Conservation (phyloP, 2,329 filamentous ascomycete species). For the Metarhizium brunneum region DNA sequence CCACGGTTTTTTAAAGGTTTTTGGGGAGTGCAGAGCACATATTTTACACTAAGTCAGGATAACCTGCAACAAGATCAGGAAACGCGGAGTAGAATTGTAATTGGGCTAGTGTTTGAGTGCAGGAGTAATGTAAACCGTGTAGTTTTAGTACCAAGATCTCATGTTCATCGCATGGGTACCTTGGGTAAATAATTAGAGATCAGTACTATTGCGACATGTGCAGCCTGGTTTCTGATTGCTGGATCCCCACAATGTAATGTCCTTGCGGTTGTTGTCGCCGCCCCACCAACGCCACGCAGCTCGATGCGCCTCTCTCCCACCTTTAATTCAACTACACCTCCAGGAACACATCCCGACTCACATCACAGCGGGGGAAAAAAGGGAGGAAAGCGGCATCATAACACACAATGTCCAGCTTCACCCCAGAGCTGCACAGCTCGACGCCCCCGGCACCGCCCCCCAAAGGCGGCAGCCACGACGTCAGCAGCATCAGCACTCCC, state of each 20-base stretch:
- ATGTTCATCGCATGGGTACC: too few species aligned
- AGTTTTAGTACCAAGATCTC: background rate
- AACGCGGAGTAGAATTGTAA: too few species aligned
- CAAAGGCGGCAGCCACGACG: constrained; percentile 61
- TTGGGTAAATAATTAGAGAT: too few species aligned
- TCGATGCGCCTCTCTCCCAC: background rate
- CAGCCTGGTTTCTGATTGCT: too few species aligned
- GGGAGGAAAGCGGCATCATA: background rate
- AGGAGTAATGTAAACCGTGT: background rate
- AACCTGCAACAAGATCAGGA: too few species aligned
- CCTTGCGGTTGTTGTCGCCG: background rate
- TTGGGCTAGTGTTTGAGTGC: background rate
- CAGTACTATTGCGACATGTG: too few species aligned
- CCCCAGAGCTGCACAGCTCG: constrained; percentile 17
- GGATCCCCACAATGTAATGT: too few species aligned
- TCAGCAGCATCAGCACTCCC: constrained; percentile 55
- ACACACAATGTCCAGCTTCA: constrained; percentile 19
- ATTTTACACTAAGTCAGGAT: too few species aligned
- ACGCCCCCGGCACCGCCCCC: constrained; percentile 61
- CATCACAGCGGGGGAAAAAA: background rate
- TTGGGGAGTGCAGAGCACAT: too few species aligned
- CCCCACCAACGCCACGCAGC: background rate
- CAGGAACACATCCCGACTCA: too few species aligned
- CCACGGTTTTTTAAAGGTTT: background rate
- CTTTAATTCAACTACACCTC: background rate